Evolutionary conservation across 2,329 filamentous ascomycete genomes (phyloP), one percentile per base, ranked within the genome.

Genomic region (Exserohilum rostratum): DNA sequence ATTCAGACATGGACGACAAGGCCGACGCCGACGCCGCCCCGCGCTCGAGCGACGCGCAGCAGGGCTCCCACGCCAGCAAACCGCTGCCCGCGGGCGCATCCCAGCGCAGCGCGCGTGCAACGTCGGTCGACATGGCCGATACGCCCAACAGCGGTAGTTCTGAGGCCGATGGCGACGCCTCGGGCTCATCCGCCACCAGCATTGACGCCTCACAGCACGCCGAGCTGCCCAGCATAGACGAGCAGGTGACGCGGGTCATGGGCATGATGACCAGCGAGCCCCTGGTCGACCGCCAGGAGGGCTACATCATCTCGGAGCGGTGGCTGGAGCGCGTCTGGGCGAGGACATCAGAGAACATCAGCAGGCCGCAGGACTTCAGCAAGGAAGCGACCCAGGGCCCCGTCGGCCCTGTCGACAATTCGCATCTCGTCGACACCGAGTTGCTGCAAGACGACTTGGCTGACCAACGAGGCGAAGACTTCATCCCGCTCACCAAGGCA

Each of bases 371-470:
- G 58, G 82, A 84, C 46, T 78, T 77, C 34, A 79, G 82, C 56
- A 89, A 90, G 58, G 77, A 81, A n/a, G 82, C 83, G 9, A 71
- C 80, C 10, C 83, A 87, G 53, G 85, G 84, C 6, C 83, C 85
- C 4, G 83, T 95, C 51, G 92, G 92, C 1, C 90, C 90, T 0
- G 84, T 98, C 29, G 91, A 97, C 79, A 97, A 97, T 70, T 87
- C 89, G 0, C 89, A 93, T 69, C 87, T 97, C 43, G 74, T 73
- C 15, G 72, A 74, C 31, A 49, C 58, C 46, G 66, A 65, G 20
- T 51, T 60, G 6, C 33, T 67, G 6, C 50, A 55, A 15, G 62
- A 67, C 5, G 64, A 66, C 25, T 54, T 75, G 30, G 58, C 58
- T 7, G 76, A 77, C 49, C 70, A 77, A 43, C 76, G 78, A 12